These are phyloP conservation scores for Lachancea dasiensis DNA, from an alignment of 805 yeast genomes.

Conservation along the genomic window DNA sequence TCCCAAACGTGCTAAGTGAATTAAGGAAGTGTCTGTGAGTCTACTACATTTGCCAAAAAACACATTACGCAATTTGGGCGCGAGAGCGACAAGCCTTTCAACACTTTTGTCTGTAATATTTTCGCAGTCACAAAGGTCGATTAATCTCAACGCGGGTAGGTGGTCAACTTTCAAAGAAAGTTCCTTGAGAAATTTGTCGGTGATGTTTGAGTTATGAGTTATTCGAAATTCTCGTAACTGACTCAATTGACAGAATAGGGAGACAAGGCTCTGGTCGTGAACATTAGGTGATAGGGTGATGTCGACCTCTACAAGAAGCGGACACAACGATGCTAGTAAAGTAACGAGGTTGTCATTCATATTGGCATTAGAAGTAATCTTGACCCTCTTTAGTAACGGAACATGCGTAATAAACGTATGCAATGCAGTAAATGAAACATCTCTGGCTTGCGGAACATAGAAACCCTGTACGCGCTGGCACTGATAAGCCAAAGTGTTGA, in stretches of 20 bases:
- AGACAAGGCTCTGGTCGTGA: slow-evolving; percentile 54
- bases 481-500: slow-evolving; percentile 56
- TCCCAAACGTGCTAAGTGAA: slow-evolving; percentile 66
- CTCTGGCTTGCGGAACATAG: slow-evolving; percentile 78
- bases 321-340: slow-evolving; percentile 63
- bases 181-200: slow-evolving; percentile 54
- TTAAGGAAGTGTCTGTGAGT: slow-evolving; percentile 75
- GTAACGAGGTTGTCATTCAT: slow-evolving; percentile 60
- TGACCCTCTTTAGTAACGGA: slow-evolving; percentile 73
- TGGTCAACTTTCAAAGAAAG: slow-evolving; percentile 30
- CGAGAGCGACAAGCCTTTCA: slow-evolving; percentile 60
- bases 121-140: slow-evolving; percentile 81
- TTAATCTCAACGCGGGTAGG: slow-evolving; percentile 61
- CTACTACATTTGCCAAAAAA: slow-evolving; percentile 84
- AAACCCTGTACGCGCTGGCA: slow-evolving; percentile 82
- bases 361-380: slow-evolving; percentile 63
- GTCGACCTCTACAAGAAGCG: slow-evolving; percentile 82
- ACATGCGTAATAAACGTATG: slow-evolving; percentile 53
- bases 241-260: slow-evolving; percentile 54
- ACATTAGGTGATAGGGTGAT: slow-evolving; percentile 75
- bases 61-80: slow-evolving; percentile 83
- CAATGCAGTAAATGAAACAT: slow-evolving; percentile 63
- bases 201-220: slow-evolving; percentile 61
- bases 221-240: slow-evolving; percentile 80
- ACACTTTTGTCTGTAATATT: slow-evolving; percentile 76